Percentiles rank a stretch among this genome's conserved stretches.
phyloP scores from a whole-genome alignment of 805 yeast genomes.

The Candida caryicola region DNA sequence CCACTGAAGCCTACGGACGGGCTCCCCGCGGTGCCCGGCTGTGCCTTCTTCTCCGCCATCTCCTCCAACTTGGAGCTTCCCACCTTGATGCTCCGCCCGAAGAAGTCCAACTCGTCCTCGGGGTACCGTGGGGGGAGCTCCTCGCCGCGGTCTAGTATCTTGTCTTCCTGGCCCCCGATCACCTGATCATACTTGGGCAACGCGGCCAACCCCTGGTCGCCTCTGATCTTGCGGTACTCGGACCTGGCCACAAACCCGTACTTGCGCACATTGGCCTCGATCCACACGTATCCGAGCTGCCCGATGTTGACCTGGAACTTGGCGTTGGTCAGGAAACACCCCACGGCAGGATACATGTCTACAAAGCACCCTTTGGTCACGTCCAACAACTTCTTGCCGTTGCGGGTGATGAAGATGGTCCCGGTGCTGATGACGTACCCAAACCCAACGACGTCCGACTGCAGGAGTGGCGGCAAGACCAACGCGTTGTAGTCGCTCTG shows the following conservation, averaged over 20 bases:
- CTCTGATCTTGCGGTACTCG: slow-evolving; percentile 33
- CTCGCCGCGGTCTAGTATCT: slow-evolving; percentile 67
- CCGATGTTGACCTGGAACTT: slow-evolving; percentile 44
- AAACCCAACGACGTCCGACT: slow-evolving; percentile 55
- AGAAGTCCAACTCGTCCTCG: slow-evolving; percentile 58
- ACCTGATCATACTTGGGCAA: slow-evolving; percentile 33
- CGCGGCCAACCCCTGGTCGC: slow-evolving; percentile 38
- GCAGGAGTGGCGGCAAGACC: slow-evolving; percentile 49
- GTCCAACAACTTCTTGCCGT: slow-evolving; percentile 53
- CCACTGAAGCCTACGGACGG: background rate
- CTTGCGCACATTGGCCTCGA: slow-evolving; percentile 50
- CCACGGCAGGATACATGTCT: slow-evolving; percentile 54
- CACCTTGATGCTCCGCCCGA: slow-evolving; percentile 41
- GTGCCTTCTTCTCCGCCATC: slow-evolving; percentile 4
- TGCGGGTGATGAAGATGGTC: slow-evolving; percentile 51
- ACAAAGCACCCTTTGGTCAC: slow-evolving; percentile 47
- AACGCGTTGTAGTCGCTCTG: slow-evolving; percentile 42
- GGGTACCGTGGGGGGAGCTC: slow-evolving; percentile 72
- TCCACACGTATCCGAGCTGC: slow-evolving; percentile 47
- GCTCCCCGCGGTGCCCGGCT: background rate
- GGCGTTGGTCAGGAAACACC: slow-evolving; percentile 45
- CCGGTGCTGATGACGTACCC: slow-evolving; percentile 51
- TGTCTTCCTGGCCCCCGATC: slow-evolving; percentile 36
- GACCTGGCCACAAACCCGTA: slow-evolving; percentile 54
- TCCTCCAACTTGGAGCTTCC: slow-evolving; percentile 27